A percentile compares a stretch with the other conserved stretches of the same genome.
phyloP scores from a whole-genome alignment of 208 protist species.

The Trypanosoma congolense region DNA sequence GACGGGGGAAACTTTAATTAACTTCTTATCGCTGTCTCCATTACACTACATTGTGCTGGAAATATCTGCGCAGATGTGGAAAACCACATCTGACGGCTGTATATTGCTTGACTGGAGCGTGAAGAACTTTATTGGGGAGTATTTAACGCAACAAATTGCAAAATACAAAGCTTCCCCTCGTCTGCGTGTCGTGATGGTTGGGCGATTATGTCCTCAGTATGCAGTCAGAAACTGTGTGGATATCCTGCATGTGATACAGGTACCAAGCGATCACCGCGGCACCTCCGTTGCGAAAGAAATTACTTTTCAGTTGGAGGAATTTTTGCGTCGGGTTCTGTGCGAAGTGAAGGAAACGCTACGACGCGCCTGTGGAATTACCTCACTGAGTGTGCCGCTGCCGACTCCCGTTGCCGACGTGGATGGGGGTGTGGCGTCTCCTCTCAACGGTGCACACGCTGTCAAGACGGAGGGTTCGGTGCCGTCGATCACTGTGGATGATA shows the following conservation, averaged over 20 bases:
- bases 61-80: conserved; percentile 81
- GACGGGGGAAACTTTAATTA: conserved; percentile 53
- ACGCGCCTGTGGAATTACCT: background rate
- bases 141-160: conserved; percentile 60
- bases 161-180: conserved; percentile 60
- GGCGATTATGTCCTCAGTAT: conserved; percentile 44
- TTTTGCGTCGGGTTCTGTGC: conserved; percentile 47
- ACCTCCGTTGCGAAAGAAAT: conserved; percentile 55
- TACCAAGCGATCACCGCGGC: conserved; percentile 39
- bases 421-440: too few species aligned
- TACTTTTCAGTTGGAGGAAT: conserved; percentile 59
- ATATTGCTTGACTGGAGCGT: conserved; percentile 64
- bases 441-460: too few species aligned
- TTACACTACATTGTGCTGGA: conserved; percentile 76
- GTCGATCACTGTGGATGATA: background rate
- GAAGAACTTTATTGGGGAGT: conserved; percentile 70
- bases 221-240: conserved; percentile 44
- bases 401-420: too few species aligned
- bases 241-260: conserved; percentile 66
- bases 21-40: conserved; percentile 76
- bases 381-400: too few species aligned
- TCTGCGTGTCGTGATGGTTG: conserved; percentile 70
- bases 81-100: conserved; percentile 69
- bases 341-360: conserved; percentile 16
- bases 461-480: too few species aligned